A percentile compares a stretch with the other conserved stretches of the same genome.
Conservation (phyloP, 2,329 filamentous ascomycete species). For the Lasiodiplodia theobromae region DNA sequence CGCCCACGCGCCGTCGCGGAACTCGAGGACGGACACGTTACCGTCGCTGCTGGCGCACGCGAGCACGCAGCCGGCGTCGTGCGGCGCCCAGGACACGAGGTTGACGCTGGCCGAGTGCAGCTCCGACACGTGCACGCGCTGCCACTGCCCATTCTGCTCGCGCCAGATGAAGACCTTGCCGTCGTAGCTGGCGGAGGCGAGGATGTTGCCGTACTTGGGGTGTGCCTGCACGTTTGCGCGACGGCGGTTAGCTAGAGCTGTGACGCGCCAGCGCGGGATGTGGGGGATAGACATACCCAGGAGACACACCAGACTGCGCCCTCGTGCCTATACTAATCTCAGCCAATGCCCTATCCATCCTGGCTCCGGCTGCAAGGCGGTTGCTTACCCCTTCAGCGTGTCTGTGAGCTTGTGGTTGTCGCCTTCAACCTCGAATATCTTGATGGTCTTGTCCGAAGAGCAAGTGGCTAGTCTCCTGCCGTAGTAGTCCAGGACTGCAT, state of each 20-base stretch:
- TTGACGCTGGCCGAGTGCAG: slow-evolving; percentile 97
- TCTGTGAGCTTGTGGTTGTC: slow-evolving; percentile 88
- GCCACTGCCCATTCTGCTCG: slow-evolving; percentile 70
- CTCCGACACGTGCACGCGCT: slow-evolving; percentile 90
- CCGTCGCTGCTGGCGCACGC: slow-evolving; percentile 95
- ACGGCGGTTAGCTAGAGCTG: slow-evolving; percentile 11
- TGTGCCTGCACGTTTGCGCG: slow-evolving; percentile 66
- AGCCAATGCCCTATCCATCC: slow-evolving; percentile 1
- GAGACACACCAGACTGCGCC: slow-evolving; percentile 97
- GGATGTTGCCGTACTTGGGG: slow-evolving; percentile 97
- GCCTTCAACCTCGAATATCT: slow-evolving; percentile 98
- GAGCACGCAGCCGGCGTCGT: slow-evolving; percentile 92
- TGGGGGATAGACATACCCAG: slow-evolving; percentile 65
- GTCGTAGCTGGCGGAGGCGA: slow-evolving; percentile 94
- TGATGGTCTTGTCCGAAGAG: slow-evolving; percentile 97
- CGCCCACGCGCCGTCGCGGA: slow-evolving; percentile 93
- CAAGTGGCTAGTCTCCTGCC: slow-evolving; percentile 95
- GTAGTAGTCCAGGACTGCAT: slow-evolving; percentile 98
- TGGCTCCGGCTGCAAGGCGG: neutral
- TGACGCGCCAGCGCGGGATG: neutral
- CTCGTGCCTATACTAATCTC: slow-evolving; percentile 74
- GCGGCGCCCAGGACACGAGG: slow-evolving; percentile 96
- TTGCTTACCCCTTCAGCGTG: slow-evolving; percentile 85
- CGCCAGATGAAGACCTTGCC: slow-evolving; percentile 99
- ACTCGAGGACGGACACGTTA: slow-evolving; percentile 91